Evolutionary conservation across 2,329 filamentous ascomycete genomes (phyloP), one percentile per base, ranked within the genome.

Genomic region (Cladophialophora carrionii): DNA sequence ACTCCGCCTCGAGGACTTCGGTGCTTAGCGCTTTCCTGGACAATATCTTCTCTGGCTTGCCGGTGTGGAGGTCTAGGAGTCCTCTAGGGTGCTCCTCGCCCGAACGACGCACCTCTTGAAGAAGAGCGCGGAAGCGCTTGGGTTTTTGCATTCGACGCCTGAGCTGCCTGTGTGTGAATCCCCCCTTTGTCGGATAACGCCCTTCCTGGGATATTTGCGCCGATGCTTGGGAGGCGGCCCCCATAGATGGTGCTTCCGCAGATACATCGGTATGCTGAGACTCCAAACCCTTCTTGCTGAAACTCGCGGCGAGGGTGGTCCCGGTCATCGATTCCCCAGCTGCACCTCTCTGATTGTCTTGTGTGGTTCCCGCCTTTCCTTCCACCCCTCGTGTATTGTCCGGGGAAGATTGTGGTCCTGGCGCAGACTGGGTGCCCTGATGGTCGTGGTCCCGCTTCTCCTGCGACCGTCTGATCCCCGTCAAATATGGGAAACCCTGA

Each of bases 1-100:
- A 43, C 57, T 71, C 67, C 17, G 62, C 55, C 57, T 71, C 66
- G 46, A 72, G 66, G 5, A 67, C 57, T 26, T 65, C 61, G 6
- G 64, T 67, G 7, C 61, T 57, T 17, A 61, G 34, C 3, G 17
- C 53, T 9, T 29, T 41, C 46, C 65, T 61, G 37, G 43, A 54
- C 26, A 64, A 37, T 4, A 29, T 32, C 34, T 49, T 64, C 48
- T 41, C 49, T 20, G 43, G 52, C n/a, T 53, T 48, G 41, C 46
- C 43, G 12, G 20, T 54, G 17, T 49, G 54, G 5, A 34, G 22
- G 51, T 61, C 58, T 17, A 61, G 20, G n/a, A 26, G 48, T 61
- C 24, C 29, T 22, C 14, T 60, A 3, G 48, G 48, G 57, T 46
- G 31, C 9, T 60, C 46, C 20, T 46, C 48, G 12, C 48, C 43